Percentiles rank a stretch among this genome's conserved stretches.
Conservation (phyloP, 176 grass and related monocot species). For the Typha latifolia region DNA sequence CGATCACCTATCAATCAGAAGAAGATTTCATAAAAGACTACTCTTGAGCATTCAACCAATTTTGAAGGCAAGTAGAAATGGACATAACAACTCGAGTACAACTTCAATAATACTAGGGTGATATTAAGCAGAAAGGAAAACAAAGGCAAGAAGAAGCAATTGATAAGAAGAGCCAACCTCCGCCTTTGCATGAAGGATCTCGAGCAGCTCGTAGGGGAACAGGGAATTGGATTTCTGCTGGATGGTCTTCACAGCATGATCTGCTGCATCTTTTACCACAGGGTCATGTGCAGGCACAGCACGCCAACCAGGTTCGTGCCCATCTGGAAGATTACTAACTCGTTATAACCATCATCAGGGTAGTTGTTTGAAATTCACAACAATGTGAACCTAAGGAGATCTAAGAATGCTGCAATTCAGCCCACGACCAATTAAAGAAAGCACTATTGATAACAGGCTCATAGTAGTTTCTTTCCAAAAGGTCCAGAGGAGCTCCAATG, state of each 20-base stretch:
- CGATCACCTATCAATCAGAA: slow-evolving; percentile 38
- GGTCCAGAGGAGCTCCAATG: neutral
- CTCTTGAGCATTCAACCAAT: neutral
- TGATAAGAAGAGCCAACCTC: slow-evolving; percentile 31
- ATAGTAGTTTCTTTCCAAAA: too few species aligned
- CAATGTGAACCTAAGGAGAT: too few species aligned
- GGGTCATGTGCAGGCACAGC: slow-evolving; percentile 63
- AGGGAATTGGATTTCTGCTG: slow-evolving; percentile 72
- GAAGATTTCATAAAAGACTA: neutral
- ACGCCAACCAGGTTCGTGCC: slow-evolving; percentile 49
- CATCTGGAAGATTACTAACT: slow-evolving; percentile 36
- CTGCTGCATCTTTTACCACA: slow-evolving; percentile 69
- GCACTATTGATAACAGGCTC: neutral
- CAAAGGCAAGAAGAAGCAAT: neutral
- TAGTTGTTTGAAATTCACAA: too few species aligned
- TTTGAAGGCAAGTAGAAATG: neutral
- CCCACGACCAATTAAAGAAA: too few species aligned
- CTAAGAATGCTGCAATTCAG: too few species aligned
- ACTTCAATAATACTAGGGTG: too few species aligned
- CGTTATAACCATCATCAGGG: too few species aligned
- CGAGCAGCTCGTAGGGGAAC: slow-evolving; percentile 66
- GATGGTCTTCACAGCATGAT: slow-evolving; percentile 73
- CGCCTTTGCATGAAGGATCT: slow-evolving; percentile 53
- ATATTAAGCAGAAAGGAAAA: neutral
- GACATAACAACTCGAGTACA: neutral